Base-by-base conservation (phyloP, 352 stramenopile genomes). In the Pythium scleroteichum region DNA sequence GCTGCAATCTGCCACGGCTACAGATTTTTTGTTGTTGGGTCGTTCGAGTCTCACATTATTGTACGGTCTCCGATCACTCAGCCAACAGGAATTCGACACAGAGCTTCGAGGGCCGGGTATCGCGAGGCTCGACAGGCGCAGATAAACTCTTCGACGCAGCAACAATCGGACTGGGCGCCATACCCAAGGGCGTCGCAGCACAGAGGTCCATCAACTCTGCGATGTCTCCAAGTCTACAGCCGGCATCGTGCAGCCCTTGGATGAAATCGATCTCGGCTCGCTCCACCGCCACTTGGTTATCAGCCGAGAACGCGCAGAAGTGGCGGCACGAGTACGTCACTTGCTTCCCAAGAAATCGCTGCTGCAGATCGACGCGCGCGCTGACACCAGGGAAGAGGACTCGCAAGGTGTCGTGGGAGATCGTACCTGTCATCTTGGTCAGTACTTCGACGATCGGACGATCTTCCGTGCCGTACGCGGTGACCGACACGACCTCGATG, bases 151-250 rank as follows among this genome's bases (percentile, higher is more conserved):
- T 5, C 10, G 29, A 10, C 29, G 10, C 10, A 10, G 29, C 5
- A 35, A 10, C 29, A 5, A 10, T 35, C 29, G 29, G 29, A 35
- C 10, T 10, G 5, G 29, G 29, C 5, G 29, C 10, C 29, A 35
- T 10, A 35, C 29, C 29, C 5, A 35, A 35, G 29, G 29, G 29
- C 29, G n/a, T n/a, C n/a, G n/a, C n/a, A n/a, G n/a, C n/a, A n/a
- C 26, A 33, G n/a, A 16, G n/a, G 20, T 16, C 6, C 70, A 87
- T 81, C 8, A 87, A 56, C 38, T 70, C 22, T 13, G 66, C 67
- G 29, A 87, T 66, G 48, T 88, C 80, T n/a, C 59, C 46, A 20
- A 86, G 32, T 8, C 27, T 10, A 20, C 42, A 38, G 1, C 44
- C 44, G 2, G 80, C 75, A 20, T 64, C 27, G 3, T 74, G 32